Evolutionary conservation across 148 eudicot genomes (phyloP).

Genomic region (Vaccinium darrowii): DNA sequence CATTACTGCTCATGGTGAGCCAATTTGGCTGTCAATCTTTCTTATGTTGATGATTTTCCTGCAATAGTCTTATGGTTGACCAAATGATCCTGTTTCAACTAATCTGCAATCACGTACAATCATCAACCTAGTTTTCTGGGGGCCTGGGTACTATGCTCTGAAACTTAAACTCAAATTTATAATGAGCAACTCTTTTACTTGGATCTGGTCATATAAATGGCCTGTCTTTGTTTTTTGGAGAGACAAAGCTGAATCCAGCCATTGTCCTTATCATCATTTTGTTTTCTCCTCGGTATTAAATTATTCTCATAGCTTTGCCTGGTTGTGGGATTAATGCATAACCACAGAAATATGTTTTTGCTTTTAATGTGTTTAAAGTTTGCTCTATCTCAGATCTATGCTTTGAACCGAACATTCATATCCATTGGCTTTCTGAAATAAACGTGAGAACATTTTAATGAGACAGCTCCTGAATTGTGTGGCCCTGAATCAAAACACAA

Average conservation of each 20-base stretch:
- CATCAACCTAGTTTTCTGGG: not conserved
- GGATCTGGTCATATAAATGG: not conserved
- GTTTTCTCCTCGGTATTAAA: not conserved
- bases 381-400: not conserved
- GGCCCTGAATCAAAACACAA: too few species aligned
- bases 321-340: not conserved
- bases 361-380: not conserved
- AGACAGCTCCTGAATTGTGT: not conserved
- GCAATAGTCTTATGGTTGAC: not conserved
- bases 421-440: not conserved
- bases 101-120: not conserved
- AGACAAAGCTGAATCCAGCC: not conserved
- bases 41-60: constrained; percentile 6
- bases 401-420: not conserved
- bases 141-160: not conserved
- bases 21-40: constrained; percentile 5
- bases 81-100: not conserved
- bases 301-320: not conserved
- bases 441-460: not conserved
- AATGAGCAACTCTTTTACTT: not conserved
- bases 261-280: not conserved
- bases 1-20: constrained; percentile 77
- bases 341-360: not conserved
- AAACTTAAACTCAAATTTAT: not conserved
- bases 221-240: not conserved